Evolutionary conservation across 331 rosid species (phyloP).

Genomic region (Malus hybrid): DNA sequence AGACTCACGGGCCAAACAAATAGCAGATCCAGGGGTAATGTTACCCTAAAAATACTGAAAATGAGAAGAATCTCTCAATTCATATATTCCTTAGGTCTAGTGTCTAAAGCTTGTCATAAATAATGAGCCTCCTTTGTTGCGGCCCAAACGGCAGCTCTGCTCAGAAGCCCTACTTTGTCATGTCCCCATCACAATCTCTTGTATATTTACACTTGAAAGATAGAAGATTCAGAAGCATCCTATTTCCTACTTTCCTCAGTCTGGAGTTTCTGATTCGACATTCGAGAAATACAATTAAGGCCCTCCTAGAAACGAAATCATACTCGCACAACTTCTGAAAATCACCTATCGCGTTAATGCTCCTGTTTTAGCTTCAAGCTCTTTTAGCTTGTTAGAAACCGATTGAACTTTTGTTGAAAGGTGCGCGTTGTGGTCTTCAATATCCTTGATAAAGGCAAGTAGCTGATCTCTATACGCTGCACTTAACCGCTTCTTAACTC

Average conservation of each 20-base stretch:
- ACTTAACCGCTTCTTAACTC: constrained; percentile 61
- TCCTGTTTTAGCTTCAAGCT: constrained; percentile 49
- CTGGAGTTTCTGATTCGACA: neutral
- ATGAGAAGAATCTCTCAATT: no score
- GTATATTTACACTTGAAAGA: neutral
- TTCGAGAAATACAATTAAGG: neutral
- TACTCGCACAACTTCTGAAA: constrained; percentile 20
- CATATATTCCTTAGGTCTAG: no score
- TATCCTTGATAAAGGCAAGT: constrained; percentile 48
- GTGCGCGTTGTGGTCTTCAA: constrained; percentile 56
- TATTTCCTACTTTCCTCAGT: neutral
- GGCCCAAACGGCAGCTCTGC: neutral
- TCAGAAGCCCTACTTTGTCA: neutral
- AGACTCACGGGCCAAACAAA: no score
- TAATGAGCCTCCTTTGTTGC: neutral
- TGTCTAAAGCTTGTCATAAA: no score
- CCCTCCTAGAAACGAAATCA: neutral
- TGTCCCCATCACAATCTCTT: neutral
- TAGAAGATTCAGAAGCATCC: neutral
- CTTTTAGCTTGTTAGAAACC: constrained; percentile 41
- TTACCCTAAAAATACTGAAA: no score
- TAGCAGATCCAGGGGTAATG: no score
- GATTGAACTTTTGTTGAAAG: constrained; percentile 47
- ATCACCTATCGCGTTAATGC: constrained; percentile 33
- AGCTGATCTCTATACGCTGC: constrained; percentile 58